Conservation (phyloP, 257 asterid genomes). For the Schizonepeta tenuifolia region DNA sequence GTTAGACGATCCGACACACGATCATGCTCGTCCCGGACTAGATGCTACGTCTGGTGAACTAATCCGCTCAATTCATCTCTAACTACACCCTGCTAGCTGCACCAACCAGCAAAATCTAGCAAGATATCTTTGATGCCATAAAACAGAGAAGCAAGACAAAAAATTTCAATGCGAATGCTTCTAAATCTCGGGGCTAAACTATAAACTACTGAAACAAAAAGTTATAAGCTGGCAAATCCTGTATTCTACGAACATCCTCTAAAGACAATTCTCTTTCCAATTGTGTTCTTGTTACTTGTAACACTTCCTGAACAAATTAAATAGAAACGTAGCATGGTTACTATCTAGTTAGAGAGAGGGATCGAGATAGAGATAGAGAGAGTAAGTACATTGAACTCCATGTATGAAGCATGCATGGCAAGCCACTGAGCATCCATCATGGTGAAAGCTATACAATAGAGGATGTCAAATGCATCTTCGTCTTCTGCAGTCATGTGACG, state of each 20-base stretch:
- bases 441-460: conserved; percentile 80
- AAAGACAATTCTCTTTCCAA: conserved; percentile 87
- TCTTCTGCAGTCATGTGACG: conserved; percentile 59
- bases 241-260: conserved; percentile 75
- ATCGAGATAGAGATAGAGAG: conserved; percentile 22
- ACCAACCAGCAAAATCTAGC: not conserved
- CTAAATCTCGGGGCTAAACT: not conserved
- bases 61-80: not conserved
- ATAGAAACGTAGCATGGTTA: not conserved
- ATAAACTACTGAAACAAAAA: conserved; percentile 48
- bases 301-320: conserved; percentile 61
- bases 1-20: not conserved
- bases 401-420: conserved; percentile 94
- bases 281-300: conserved; percentile 74
- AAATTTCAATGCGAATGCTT: not conserved
- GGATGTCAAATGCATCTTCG: conserved; percentile 80
- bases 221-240: conserved; percentile 90
- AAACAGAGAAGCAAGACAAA: not conserved
- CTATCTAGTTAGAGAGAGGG: not conserved
- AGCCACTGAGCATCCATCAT: conserved; percentile 99
- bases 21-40: not conserved
- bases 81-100: not conserved
- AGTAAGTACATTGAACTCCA: conserved; percentile 94
- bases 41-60: not conserved
- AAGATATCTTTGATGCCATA: too few species aligned